phyloP scores from a whole-genome alignment of 1,139 yeast species.

The Candida smagusa region DNA sequence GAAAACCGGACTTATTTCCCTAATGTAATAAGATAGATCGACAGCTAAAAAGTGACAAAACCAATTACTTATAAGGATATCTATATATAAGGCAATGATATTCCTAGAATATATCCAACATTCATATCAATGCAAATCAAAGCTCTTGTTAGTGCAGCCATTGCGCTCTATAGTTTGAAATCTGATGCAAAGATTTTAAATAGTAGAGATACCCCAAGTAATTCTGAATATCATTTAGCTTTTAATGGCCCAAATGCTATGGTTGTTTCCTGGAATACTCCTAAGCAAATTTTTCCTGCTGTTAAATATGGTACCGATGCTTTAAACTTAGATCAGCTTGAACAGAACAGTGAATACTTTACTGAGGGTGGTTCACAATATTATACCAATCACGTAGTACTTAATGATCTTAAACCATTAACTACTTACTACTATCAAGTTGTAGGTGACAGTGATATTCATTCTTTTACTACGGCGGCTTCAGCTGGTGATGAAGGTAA shows the following conservation, averaged over 20 bases:
- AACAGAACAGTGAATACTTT: conserved; percentile 1
- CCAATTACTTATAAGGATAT: neutral
- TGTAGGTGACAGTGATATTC: neutral
- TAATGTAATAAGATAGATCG: too few species aligned
- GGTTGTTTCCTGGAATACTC: conserved; percentile 6
- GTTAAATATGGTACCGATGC: conserved; percentile 3
- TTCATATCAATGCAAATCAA: conserved; percentile 2
- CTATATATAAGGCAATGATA: too few species aligned
- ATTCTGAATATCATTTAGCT: conserved; percentile 4
- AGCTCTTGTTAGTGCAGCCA: conserved; percentile 1
- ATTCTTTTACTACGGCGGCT: conserved; percentile 3
- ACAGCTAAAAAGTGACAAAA: neutral
- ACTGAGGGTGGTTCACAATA: conserved; percentile 2
- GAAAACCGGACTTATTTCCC: too few species aligned
- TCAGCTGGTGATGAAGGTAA: conserved; percentile 1
- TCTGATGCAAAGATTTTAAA: neutral
- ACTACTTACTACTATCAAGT: conserved; percentile 5
- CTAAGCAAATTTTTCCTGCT: conserved; percentile 1
- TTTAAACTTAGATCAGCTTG: conserved; percentile 2
- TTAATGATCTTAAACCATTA: conserved; percentile 3
- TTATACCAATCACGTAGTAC: conserved; percentile 4
- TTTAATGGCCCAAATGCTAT: conserved; percentile 2
- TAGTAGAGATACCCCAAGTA: neutral
- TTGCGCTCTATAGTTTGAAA: conserved; percentile 1
- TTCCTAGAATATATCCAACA: neutral